These are phyloP conservation scores for Trypanosoma lewisi DNA, from an alignment of 208 protist genomes.

Conservation along the genomic window DNA sequence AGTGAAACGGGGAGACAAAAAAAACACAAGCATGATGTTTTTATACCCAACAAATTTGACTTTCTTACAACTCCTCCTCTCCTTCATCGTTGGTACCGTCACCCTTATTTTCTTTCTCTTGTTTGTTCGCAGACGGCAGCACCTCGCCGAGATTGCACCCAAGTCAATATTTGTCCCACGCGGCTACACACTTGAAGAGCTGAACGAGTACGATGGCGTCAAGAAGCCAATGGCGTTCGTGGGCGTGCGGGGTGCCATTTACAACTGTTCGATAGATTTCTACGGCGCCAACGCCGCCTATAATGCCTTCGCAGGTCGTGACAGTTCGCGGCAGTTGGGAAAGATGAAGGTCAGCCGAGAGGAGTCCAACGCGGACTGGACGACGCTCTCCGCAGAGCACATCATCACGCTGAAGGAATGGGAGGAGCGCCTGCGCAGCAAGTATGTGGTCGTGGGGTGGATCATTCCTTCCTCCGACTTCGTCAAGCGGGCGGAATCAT, in stretches of 20 bases:
- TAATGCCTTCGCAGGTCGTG: constrained; percentile 83
- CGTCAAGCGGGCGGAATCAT: constrained; percentile 37
- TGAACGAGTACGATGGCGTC: constrained; percentile 72
- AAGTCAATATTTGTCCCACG: constrained; percentile 56
- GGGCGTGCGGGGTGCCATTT: constrained; percentile 82
- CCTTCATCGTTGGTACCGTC: constrained; percentile 21
- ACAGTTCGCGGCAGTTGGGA: constrained; percentile 82
- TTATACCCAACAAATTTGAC: constrained; percentile 1
- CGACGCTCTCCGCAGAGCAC: constrained; percentile 57
- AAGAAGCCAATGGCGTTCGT: constrained; percentile 68
- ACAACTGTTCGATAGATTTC: constrained; percentile 73
- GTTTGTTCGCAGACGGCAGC: constrained; percentile 36
- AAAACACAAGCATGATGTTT: constrained; percentile 16
- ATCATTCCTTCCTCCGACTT: constrained; percentile 59
- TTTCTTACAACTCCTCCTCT: constrained; percentile 21
- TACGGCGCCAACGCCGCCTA: constrained; percentile 79
- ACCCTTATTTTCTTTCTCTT: constrained; percentile 17
- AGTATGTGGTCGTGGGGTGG: constrained; percentile 83
- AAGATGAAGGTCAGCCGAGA: constrained; percentile 78
- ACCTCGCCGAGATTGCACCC: constrained; percentile 43
- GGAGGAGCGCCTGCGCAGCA: constrained; percentile 78
- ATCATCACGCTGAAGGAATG: constrained; percentile 79
- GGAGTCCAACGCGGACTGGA: constrained; percentile 86
- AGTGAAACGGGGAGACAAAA: not conserved
- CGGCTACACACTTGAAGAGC: constrained; percentile 76